phyloP scores from a whole-genome alignment of 345 rosid genomes.

The Eucalyptus camaldulensis region DNA sequence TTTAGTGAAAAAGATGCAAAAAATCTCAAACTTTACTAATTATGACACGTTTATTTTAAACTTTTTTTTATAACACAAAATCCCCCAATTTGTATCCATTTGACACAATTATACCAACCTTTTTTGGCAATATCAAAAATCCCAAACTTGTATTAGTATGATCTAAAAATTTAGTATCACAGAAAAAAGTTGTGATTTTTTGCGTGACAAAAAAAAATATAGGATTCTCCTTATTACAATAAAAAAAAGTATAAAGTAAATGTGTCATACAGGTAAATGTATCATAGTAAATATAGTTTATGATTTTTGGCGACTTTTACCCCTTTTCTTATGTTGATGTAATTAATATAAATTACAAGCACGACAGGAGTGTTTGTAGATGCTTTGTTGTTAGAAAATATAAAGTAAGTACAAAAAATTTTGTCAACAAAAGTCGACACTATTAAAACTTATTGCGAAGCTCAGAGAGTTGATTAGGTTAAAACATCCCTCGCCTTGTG shows the following conservation, averaged over 20 bases:
- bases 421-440: neutral
- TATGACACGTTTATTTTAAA: accelerated
- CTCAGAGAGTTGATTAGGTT: accelerated
- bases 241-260: accelerated
- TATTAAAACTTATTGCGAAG: neutral
- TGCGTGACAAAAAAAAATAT: too few relatives aligned
- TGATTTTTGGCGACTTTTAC: too few relatives aligned
- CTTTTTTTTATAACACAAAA: too few relatives aligned
- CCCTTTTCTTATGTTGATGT: neutral
- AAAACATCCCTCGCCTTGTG: neutral
- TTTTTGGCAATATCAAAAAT: accelerated
- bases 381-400: neutral
- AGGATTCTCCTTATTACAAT: accelerated
- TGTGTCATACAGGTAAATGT: too few relatives aligned
- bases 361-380: accelerated
- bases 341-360: neutral
- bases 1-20: too few relatives aligned
- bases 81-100: accelerated
- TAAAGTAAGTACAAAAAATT: accelerated
- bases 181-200: accelerated
- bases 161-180: too few relatives aligned
- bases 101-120: accelerated
- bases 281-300: too few relatives aligned
- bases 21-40: accelerated
- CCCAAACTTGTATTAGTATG: too few relatives aligned